Evolutionary conservation across 225 moss, liverwort and hornwort species (phyloP).

Genomic region (Thuidium tamariscinum): DNA sequence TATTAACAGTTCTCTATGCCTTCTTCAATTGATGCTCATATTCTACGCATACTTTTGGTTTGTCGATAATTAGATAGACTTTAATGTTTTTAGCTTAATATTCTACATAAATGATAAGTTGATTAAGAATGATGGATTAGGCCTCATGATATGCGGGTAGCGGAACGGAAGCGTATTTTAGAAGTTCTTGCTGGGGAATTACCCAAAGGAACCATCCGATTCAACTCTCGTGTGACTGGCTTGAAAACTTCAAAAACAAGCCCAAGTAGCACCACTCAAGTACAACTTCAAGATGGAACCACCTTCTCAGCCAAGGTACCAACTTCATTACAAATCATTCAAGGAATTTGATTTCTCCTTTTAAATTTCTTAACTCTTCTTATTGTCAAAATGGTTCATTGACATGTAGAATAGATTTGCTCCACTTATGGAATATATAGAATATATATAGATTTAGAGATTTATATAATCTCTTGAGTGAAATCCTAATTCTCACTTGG

Average conservation of each 20-base stretch:
- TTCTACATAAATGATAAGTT: not conserved
- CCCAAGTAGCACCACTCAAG: accelerated
- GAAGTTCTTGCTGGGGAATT: accelerated
- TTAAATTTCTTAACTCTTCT: not conserved
- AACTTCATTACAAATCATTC: not conserved
- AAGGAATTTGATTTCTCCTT: not conserved
- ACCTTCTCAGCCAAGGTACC: not conserved
- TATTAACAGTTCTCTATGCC: accelerated
- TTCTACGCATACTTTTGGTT: not conserved
- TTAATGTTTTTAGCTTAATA: not conserved
- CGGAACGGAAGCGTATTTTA: not conserved
- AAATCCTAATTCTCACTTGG: accelerated
- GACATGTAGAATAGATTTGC: accelerated
- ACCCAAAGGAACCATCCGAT: not conserved
- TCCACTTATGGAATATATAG: not conserved
- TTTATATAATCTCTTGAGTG: not conserved
- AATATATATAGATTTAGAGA: too few relatives aligned
- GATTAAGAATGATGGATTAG: not conserved
- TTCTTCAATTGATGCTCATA: not conserved
- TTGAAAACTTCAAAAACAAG: not conserved
- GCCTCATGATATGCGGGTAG: accelerated
- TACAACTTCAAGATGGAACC: not conserved
- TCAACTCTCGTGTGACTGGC: accelerated
- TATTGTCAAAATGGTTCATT: accelerated
- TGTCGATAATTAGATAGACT: accelerated